phyloP scores from a whole-genome alignment of 2,329 filamentous ascomycete species.

The Aspergillus flavus region DNA sequence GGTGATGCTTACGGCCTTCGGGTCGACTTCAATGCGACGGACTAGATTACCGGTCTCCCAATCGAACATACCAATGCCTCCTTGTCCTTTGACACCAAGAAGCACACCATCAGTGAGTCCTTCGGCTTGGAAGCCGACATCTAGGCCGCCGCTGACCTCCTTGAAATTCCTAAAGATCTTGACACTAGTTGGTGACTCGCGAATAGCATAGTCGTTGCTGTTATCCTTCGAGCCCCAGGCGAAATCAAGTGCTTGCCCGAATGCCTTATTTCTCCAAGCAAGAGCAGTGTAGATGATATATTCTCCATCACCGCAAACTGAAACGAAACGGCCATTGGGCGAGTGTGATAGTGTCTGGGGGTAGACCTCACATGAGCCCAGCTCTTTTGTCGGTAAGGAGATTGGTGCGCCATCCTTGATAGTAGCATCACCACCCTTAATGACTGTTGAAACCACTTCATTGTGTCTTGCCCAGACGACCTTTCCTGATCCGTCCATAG shows the following conservation, averaged over 20 bases:
- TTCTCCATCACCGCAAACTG: constrained; percentile 92
- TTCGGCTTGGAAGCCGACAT: constrained; percentile 94
- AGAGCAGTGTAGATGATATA: constrained; percentile 99
- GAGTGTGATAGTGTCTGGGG: constrained; percentile 93
- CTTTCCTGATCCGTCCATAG: constrained; percentile 95
- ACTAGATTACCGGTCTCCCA: constrained; percentile 90
- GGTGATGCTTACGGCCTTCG: constrained; percentile 54
- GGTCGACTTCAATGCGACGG: constrained; percentile 82
- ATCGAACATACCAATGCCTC: constrained; percentile 93
- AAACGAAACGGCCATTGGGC: constrained; percentile 90
- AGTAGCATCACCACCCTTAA: constrained; percentile 83
- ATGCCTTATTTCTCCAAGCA: constrained; percentile 96
- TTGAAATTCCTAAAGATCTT: constrained; percentile 99
- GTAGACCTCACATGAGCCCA: constrained; percentile 95
- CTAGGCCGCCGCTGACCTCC: constrained; percentile 83
- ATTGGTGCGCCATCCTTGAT: constrained; percentile 90
- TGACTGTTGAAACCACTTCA: constrained; percentile 91
- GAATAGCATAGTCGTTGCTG: constrained; percentile 97
- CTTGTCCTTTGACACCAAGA: constrained; percentile 91
- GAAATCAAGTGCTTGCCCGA: constrained; percentile 93
- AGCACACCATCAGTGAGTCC: constrained; percentile 86
- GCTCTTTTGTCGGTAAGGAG: constrained; percentile 84
- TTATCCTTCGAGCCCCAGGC: constrained; percentile 97
- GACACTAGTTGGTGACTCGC: constrained; percentile 89
- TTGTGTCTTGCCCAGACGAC: constrained; percentile 95